Percentiles rank a stretch among this genome's conserved stretches.
Conservation (phyloP, 805 yeast genomes). For the Zygotorulaspora sp. region DNA sequence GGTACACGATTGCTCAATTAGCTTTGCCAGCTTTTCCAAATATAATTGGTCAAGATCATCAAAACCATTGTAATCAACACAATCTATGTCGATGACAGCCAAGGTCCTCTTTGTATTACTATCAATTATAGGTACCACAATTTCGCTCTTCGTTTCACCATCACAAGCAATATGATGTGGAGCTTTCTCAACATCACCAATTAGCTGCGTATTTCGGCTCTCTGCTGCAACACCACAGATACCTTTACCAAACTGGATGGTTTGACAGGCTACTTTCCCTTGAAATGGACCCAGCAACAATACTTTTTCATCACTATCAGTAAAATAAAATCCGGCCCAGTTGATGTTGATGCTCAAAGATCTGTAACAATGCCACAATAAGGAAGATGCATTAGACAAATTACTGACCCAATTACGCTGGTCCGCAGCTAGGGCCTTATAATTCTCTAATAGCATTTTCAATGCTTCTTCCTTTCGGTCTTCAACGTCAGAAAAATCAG, state of each 20-base stretch:
- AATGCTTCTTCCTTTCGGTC: constrained; percentile 49
- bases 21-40: constrained; percentile 55
- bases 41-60: constrained; percentile 53
- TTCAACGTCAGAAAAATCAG: constrained; percentile 43
- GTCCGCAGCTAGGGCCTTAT: constrained; percentile 57
- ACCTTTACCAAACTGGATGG: constrained; percentile 71
- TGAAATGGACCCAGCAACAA: constrained; percentile 88
- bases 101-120: constrained; percentile 40
- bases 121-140: constrained; percentile 75
- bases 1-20: constrained; percentile 51
- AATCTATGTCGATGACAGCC: constrained; percentile 88
- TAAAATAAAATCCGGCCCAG: constrained; percentile 91
- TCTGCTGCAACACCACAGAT: constrained; percentile 88
- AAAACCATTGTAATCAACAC: constrained; percentile 61
- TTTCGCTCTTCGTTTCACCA: constrained; percentile 88
- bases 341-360: constrained; percentile 57
- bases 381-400: constrained; percentile 77
- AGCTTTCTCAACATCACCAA: constrained; percentile 66
- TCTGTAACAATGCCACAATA: constrained; percentile 83
- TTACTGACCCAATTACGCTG: constrained; percentile 86
- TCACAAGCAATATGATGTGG: constrained; percentile 98
- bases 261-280: constrained; percentile 95
- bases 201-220: constrained; percentile 59
- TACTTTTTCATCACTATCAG: constrained; percentile 33
- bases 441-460: constrained; percentile 53